Evolutionary conservation across 225 moss, liverwort and hornwort species (phyloP), one percentile per base, ranked within the genome.

Genomic region (Lunularia cruciata): DNA sequence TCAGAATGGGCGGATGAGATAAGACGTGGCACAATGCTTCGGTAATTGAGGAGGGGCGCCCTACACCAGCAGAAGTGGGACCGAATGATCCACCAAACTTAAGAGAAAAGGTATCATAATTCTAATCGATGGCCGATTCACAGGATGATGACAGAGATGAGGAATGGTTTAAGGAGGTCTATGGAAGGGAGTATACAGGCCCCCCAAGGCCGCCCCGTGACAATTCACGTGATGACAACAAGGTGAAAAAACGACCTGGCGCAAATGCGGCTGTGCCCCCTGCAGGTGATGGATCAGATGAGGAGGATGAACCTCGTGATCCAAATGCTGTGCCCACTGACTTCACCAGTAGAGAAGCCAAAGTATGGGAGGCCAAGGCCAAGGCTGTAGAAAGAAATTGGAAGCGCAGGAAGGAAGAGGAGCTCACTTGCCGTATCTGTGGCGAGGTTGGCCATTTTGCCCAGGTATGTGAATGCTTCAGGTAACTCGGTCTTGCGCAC

Each of bases 401-500:
- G 96, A 98, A 98, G 85, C 96, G 96, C 77, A 92, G 92, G 79
- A 96, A 96, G 83, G 96, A 98, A 84, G 96, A 98, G 84, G 96
- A 98, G 75, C 85, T 98, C 55, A 98, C 96, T 75, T 98, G 96
- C 83, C 96, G 92, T 86, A 89, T 98, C 77, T 98, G 96, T 88
- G 96, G 96, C 75, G 96, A 98, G 79, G 96, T 93, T 88, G 96
- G 96, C 71, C 96, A 98, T 81, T 98, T 98, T 84, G 92, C 96
- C 82, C 96, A 98, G 92, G 96, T 98, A 86, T 85, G 87, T 85
- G 43, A 61, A 73, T 80, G 81, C 73, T 75, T 73, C 76, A 79
- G 76, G 79, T 77, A 73, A 69, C 78, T 76, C 65, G 79, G 73
- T 77, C 68, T 77, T 68, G 46, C 55, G 73, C 68, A 45, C 76